Percentiles rank a stretch among this genome's conserved stretches.
phyloP scores from a whole-genome alignment of 2,329 filamentous ascomycete genomes.

The Bipolaris zeicola region DNA sequence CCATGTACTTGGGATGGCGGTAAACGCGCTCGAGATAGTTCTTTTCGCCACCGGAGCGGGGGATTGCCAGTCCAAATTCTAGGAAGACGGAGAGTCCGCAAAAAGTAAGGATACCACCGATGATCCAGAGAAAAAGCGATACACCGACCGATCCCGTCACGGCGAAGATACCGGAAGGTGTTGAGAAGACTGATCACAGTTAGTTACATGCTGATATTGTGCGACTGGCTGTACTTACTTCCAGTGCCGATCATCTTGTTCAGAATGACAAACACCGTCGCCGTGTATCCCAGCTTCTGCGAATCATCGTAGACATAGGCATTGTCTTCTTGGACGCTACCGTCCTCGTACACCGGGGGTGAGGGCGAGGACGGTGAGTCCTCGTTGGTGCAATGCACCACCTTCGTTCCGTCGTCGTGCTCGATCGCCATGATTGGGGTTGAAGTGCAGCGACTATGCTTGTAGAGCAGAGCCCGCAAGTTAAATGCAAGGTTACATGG shows the following conservation, averaged over 20 bases:
- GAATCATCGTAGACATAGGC: constrained; percentile 41
- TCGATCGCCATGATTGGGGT: constrained; percentile 28
- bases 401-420: constrained; percentile 28
- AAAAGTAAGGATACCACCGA: constrained; percentile 61
- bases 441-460: background rate
- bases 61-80: constrained; percentile 67
- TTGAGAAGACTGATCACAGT: constrained; percentile 55
- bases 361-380: constrained; percentile 20
- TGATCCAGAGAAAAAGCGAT: constrained; percentile 60
- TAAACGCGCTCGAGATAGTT: constrained; percentile 70
- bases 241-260: constrained; percentile 42
- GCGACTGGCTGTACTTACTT: constrained; percentile 22
- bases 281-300: constrained; percentile 43
- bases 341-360: constrained; percentile 27
- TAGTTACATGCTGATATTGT: constrained; percentile 10
- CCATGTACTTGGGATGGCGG: constrained; percentile 62
- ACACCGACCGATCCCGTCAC: constrained; percentile 62
- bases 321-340: constrained; percentile 39
- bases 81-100: constrained; percentile 66
- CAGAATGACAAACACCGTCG: constrained; percentile 43
- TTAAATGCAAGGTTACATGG: constrained; percentile 25
- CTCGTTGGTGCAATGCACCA: constrained; percentile 19
- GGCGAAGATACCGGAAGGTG: constrained; percentile 62
- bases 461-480: background rate
- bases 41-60: constrained; percentile 68